These are phyloP conservation scores for Suhomyces bolitotheri DNA, from an alignment of 1,139 yeast species.

Conservation along the genomic window DNA sequence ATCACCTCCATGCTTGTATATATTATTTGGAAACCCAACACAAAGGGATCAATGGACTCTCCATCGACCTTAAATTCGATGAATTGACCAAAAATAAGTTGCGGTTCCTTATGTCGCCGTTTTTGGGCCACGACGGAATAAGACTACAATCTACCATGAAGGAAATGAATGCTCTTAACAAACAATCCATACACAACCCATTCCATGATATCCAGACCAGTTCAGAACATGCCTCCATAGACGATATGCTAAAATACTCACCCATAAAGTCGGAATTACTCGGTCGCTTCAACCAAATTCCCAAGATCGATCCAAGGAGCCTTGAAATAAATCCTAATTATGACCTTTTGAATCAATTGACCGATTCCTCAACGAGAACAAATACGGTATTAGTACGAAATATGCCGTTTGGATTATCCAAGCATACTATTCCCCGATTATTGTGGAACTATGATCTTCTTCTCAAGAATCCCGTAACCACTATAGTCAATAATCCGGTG, in stretches of 20 bases:
- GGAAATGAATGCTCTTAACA: constrained; percentile 1
- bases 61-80: constrained; percentile 46
- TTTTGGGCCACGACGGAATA: constrained; percentile 17
- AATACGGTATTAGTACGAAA: constrained; percentile 38
- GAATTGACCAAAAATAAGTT: constrained; percentile 21
- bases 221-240: constrained; percentile 10
- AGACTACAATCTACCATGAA: constrained; percentile 3
- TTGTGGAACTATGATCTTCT: constrained; percentile 45
- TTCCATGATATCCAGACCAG: constrained; percentile 8
- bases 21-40: constrained; percentile 51
- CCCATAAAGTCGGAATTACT: constrained; percentile 11
- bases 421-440: constrained; percentile 30
- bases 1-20: constrained; percentile 48
- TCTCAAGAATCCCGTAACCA: constrained; percentile 20
- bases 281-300: constrained; percentile 5
- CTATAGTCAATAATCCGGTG: constrained; percentile 29
- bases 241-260: constrained; percentile 18
- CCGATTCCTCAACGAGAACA: constrained; percentile 18
- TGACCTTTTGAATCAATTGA: constrained; percentile 15
- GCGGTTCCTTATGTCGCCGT: constrained; percentile 30
- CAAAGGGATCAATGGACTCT: constrained; percentile 52
- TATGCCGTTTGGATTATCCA: constrained; percentile 42
- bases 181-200: constrained; percentile 10
- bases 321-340: constrained; percentile 15
- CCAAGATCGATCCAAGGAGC: constrained; percentile 4